These are phyloP conservation scores for Pestalotiopsis sp. DNA, from an alignment of 2,329 filamentous ascomycete genomes.

Conservation along the genomic window DNA sequence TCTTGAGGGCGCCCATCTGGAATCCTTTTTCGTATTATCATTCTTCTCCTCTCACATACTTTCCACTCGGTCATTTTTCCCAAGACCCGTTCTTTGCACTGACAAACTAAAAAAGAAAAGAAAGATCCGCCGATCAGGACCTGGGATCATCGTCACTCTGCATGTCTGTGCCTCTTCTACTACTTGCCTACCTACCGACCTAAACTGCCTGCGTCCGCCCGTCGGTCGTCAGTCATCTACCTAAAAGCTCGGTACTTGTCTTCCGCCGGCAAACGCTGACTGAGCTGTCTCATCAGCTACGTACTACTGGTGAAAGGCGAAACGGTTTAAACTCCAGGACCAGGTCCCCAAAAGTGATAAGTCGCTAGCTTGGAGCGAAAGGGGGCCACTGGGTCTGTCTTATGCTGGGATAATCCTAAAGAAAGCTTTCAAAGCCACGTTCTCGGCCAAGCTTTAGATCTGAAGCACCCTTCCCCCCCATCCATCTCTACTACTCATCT, in stretches of 20 bases:
- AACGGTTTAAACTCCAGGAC: slow-evolving; percentile 6
- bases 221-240: background rate
- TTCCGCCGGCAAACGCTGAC: background rate
- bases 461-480: background rate
- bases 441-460: background rate
- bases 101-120: background rate
- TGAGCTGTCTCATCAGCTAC: slow-evolving; percentile 6
- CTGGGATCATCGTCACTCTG: background rate
- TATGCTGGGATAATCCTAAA: background rate
- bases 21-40: background rate
- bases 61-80: background rate
- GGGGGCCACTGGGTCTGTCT: background rate
- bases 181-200: background rate
- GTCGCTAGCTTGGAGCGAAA: slow-evolving; percentile 6
- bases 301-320: slow-evolving; percentile 1
- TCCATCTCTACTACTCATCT: background rate
- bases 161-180: background rate
- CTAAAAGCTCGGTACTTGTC: background rate
- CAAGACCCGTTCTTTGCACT: background rate
- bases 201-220: background rate
- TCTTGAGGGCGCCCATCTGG: background rate
- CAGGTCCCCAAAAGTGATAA: background rate
- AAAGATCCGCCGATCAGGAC: background rate
- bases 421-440: slow-evolving; percentile 1
- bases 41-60: background rate